phyloP scores from a whole-genome alignment of 371 early-diverging fungal species.

The Mortierella sp. region DNA sequence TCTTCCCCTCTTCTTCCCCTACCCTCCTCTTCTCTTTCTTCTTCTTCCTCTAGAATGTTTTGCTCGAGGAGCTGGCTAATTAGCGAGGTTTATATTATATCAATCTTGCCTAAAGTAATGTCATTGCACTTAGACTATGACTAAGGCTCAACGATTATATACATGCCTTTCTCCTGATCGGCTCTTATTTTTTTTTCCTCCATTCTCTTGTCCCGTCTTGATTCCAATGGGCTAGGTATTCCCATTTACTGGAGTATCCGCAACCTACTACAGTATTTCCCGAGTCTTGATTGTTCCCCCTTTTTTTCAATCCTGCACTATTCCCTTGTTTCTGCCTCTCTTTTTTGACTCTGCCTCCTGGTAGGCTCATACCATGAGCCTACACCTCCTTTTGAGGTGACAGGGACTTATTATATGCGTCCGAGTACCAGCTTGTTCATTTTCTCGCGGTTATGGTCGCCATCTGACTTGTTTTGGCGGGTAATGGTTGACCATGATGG shows the following conservation, averaged over 20 bases:
- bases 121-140: background rate
- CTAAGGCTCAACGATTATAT: background rate
- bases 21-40: background rate
- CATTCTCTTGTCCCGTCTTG: no score
- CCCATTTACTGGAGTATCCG: background rate
- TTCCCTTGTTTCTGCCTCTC: background rate
- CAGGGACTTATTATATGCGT: conserved; percentile 25
- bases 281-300: background rate
- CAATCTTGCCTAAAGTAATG: background rate
- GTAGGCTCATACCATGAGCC: background rate
- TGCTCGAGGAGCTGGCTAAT: background rate
- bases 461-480: conserved; percentile 3
- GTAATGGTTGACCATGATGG: background rate
- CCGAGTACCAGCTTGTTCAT: background rate
- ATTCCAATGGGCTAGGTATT: no score
- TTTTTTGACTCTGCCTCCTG: conserved; percentile 7
- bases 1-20: background rate
- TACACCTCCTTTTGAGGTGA: conserved; percentile 24
- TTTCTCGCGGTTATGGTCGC: background rate
- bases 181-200: conserved; percentile 3
- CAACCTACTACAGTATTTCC: background rate
- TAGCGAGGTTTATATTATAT: background rate
- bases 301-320: background rate
- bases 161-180: background rate
- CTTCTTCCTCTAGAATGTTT: background rate